phyloP scores from a whole-genome alignment of 768 basidiomycete genomes.

The Leccinum variicolor region DNA sequence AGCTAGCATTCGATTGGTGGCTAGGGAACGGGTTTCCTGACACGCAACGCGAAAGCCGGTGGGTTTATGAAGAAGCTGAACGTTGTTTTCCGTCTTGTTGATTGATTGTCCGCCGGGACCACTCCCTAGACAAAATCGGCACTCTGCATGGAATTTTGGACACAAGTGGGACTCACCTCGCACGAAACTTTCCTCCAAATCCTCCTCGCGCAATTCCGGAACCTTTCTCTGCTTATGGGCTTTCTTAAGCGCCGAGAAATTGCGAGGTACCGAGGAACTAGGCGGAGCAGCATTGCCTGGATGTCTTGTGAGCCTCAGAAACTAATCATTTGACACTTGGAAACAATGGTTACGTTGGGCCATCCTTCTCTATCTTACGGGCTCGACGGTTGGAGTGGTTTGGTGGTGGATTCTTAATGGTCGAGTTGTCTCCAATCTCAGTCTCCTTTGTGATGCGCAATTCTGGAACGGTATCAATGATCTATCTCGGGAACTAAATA shows the following conservation, averaged over 20 bases:
- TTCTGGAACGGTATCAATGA: conserved; percentile 38
- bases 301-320: conserved; percentile 27
- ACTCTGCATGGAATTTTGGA: conserved; percentile 1
- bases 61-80: conserved; percentile 85
- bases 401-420: conserved; percentile 59
- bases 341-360: conserved; percentile 22
- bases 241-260: conserved; percentile 70
- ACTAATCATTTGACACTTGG: conserved; percentile 28
- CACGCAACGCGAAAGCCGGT: conserved; percentile 84
- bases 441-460: conserved; percentile 75
- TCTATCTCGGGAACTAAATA: background rate
- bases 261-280: conserved; percentile 32
- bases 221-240: conserved; percentile 60
- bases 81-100: conserved; percentile 92
- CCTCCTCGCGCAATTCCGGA: conserved; percentile 71
- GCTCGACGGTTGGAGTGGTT: conserved; percentile 46
- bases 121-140: conserved; percentile 52
- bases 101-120: conserved; percentile 97
- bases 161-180: conserved; percentile 50
- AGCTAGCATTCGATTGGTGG: conserved; percentile 75
- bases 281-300: conserved; percentile 32
- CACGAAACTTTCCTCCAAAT: conserved; percentile 86
- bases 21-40: conserved; percentile 84
- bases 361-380: conserved; percentile 42
- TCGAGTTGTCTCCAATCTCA: conserved; percentile 82